Conservation (phyloP, 768 basidiomycete genomes). For the Phylloporus rhodoxanthus region DNA sequence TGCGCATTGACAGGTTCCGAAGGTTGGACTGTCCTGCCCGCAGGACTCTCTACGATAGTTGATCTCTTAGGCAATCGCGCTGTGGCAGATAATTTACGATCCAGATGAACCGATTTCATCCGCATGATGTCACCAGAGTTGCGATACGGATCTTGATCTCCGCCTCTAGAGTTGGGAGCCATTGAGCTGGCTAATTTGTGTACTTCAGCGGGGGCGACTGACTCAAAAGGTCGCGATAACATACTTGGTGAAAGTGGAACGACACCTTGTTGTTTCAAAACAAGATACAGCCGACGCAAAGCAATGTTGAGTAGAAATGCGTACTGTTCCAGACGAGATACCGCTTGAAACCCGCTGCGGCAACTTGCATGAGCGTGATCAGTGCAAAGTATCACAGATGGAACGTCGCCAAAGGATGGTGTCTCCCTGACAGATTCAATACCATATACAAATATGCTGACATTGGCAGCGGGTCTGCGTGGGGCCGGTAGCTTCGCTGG, state of each 20-base stretch:
- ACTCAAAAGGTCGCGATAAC: constrained; percentile 10
- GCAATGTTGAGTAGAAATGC: constrained; percentile 96
- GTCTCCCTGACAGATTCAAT: constrained; percentile 62
- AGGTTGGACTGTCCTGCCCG: constrained; percentile 78
- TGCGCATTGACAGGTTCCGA: constrained; percentile 51
- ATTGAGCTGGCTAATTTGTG: constrained; percentile 23
- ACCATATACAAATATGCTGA: constrained; percentile 73
- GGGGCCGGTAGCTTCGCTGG: constrained; percentile 57
- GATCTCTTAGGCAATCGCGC: constrained; percentile 90
- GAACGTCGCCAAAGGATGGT: constrained; percentile 65
- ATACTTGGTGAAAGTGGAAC: constrained; percentile 77
- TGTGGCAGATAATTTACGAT: constrained; percentile 92
- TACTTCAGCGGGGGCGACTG: constrained; percentile 8
- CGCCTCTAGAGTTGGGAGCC: constrained; percentile 31
- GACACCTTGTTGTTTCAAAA: constrained; percentile 83
- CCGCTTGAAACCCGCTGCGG: constrained; percentile 77
- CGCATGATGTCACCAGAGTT: constrained; percentile 88
- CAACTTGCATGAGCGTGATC: constrained; percentile 69
- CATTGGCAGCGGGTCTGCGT: constrained; percentile 76
- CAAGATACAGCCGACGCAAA: constrained; percentile 79
- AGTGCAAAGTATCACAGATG: constrained; percentile 68
- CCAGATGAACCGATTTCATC: constrained; percentile 90
- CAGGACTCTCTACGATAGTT: constrained; percentile 91
- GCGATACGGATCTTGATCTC: constrained; percentile 71
- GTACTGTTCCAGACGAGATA: constrained; percentile 94